Percentiles rank a stretch among this genome's conserved stretches.
Evolutionary conservation across 2,329 filamentous ascomycete species (phyloP).

Genomic region (Aspergillus sp.): DNA sequence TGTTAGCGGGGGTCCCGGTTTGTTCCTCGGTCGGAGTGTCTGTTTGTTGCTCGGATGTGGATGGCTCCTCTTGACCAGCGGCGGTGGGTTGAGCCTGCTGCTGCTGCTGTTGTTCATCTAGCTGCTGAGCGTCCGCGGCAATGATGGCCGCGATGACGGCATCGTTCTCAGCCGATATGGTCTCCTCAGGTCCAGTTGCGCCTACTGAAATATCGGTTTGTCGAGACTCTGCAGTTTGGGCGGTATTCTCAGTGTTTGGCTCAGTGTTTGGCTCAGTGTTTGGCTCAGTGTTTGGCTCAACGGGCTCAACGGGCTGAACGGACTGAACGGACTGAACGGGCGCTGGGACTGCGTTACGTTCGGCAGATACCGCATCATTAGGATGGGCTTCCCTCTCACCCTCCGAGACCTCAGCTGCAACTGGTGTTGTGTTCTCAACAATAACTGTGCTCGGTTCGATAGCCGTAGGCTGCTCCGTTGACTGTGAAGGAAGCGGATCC

Average conservation of each 20-base stretch:
- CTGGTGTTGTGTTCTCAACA: not conserved
- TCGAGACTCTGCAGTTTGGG: not conserved
- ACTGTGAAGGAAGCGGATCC: not conserved
- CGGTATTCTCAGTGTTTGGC: not conserved
- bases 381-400: not conserved
- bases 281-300: not conserved
- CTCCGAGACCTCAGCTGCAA: not conserved
- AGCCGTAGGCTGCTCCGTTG: not conserved
- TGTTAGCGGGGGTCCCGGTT: not conserved
- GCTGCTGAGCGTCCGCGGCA: conserved; percentile 26
- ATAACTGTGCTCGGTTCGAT: not conserved
- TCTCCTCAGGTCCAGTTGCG: not conserved
- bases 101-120: conserved; percentile 16
- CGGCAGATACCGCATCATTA: not conserved
- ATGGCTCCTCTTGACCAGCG: not conserved
- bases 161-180: conserved; percentile 19
- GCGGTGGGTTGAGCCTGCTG: conserved; percentile 10
- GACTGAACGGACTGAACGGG: not conserved
- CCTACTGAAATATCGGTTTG: not conserved
- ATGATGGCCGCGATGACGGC: conserved; percentile 31
- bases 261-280: not conserved
- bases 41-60: conserved; percentile 14
- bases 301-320: too few species aligned
- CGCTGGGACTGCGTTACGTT: not conserved
- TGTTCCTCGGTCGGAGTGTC: conserved; percentile 16